phyloP scores from a whole-genome alignment of 2,329 filamentous ascomycete genomes.

The Samsoniella hepiali region DNA sequence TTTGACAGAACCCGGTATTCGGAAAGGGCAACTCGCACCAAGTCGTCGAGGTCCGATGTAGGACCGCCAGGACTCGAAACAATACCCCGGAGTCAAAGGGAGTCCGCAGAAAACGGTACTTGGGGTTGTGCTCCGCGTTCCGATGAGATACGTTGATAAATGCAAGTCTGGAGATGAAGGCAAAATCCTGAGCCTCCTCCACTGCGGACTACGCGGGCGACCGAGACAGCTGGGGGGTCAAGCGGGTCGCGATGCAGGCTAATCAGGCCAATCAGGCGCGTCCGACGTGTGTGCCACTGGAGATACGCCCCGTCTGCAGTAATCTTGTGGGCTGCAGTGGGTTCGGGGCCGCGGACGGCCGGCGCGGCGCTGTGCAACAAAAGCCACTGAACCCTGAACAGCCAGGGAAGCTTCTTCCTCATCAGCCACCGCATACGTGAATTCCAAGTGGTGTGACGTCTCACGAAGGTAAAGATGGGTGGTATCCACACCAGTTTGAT shows the following conservation, averaged over 20 bases:
- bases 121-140: not conserved
- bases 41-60: not conserved
- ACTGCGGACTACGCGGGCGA: constrained; percentile 9
- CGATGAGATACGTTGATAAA: not conserved
- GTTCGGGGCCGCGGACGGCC: constrained; percentile 15
- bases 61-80: not conserved
- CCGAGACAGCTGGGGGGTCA: not conserved
- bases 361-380: not conserved
- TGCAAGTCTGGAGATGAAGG: not conserved
- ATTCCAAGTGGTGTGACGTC: too few relatives aligned
- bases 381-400: not conserved
- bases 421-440: too few relatives aligned
- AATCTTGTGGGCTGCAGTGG: not conserved
- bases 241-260: not conserved
- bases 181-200: not conserved
- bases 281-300: not conserved
- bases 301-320: not conserved
- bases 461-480: too few relatives aligned
- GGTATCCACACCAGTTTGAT: too few relatives aligned
- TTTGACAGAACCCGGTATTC: not conserved
- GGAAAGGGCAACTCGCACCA: not conserved
- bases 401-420: too few relatives aligned
- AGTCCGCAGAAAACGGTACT: not conserved
- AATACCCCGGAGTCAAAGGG: not conserved
- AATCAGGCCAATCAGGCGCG: not conserved